These are phyloP conservation scores for Phytophthora pisi DNA, from an alignment of 352 stramenopile genomes.

Conservation along the genomic window DNA sequence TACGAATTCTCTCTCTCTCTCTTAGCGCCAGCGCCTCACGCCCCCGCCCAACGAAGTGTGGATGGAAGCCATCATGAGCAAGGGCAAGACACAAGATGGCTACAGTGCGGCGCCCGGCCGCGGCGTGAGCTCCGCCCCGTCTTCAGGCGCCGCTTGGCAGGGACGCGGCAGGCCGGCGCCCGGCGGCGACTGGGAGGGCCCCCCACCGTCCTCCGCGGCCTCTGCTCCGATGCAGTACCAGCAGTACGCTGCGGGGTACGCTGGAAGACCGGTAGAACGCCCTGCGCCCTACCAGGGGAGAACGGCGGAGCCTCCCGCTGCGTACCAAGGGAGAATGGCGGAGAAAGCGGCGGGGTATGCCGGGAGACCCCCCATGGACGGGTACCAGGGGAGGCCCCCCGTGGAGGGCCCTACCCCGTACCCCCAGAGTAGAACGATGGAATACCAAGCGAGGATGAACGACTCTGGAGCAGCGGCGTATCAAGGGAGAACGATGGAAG, in stretches of 20 bases:
- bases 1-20: not conserved
- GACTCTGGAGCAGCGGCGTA: conserved; percentile 4
- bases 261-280: conserved; percentile 17
- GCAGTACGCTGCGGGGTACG: conserved; percentile 14
- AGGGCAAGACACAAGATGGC: conserved; percentile 43
- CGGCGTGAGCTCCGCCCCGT: not conserved
- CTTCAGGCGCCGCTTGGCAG: conserved; percentile 16
- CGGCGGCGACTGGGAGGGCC: not conserved
- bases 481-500: conserved; percentile 19
- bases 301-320: not conserved
- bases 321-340: conserved; percentile 1
- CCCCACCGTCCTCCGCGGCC: not conserved
- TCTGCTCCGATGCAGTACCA: conserved; percentile 11
- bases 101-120: conserved; percentile 13
- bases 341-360: conserved; percentile 6
- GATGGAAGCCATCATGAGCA: conserved; percentile 80
- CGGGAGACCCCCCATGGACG: conserved; percentile 1
- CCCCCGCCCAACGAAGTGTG: conserved; percentile 64
- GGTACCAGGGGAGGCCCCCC: conserved; percentile 15
- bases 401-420: not conserved
- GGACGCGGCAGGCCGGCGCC: not conserved
- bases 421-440: conserved; percentile 9
- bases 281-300: conserved; percentile 13
- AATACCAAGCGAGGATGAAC: not conserved
- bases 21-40: conserved; percentile 36